phyloP scores from a whole-genome alignment of 257 asterid genomes.

The Nicotiana tabacum region DNA sequence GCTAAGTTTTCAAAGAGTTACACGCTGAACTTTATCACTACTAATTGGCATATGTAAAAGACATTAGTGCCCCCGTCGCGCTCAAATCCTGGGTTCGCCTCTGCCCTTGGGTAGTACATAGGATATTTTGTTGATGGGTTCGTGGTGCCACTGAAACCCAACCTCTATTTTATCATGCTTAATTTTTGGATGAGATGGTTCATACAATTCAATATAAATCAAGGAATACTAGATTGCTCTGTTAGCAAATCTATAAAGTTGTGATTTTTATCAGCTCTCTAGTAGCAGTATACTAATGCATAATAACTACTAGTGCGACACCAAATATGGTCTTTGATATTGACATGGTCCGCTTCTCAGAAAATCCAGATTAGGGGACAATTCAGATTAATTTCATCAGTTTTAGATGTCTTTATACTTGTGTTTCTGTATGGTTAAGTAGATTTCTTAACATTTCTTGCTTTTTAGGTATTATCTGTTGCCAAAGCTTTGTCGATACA shows the following conservation, averaged over 20 bases:
- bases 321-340: neutral
- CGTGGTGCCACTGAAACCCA: neutral
- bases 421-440: neutral
- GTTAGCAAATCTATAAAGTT: neutral
- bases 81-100: too few species aligned
- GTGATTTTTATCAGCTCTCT: neutral
- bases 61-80: too few species aligned
- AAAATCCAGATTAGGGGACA: neutral
- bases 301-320: neutral
- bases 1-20: too few species aligned
- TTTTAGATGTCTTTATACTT: neutral
- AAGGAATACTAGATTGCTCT: neutral
- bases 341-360: neutral
- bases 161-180: neutral
- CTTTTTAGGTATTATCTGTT: conserved; percentile 79
- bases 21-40: too few species aligned
- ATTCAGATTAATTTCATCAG: neutral
- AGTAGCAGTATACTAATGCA: neutral
- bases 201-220: neutral
- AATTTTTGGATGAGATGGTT: neutral
- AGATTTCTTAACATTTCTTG: neutral
- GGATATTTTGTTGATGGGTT: neutral
- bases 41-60: too few species aligned
- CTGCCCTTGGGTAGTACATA: too few species aligned
- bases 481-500: conserved; percentile 86